Base-by-base conservation (phyloP, 2,329 filamentous ascomycete genomes). In the Phialocephala subalpina region DNA sequence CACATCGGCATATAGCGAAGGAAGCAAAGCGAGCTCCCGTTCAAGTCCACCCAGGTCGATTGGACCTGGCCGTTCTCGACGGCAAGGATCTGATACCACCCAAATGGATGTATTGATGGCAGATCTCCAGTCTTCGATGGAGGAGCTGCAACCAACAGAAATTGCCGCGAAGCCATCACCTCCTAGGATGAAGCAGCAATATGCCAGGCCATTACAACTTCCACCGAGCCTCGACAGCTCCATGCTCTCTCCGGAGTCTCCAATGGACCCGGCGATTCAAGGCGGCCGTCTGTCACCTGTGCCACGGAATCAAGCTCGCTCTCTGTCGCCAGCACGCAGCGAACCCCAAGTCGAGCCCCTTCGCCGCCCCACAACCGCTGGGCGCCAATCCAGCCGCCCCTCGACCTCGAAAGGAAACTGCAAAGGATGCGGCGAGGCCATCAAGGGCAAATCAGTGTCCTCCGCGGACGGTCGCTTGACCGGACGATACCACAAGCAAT, bases 401-500 rank as follows among this genome's bases (percentile, higher is more conserved):
- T 62, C 68, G 7, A 68, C 72, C 16, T 69, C 73, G 22, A 77
- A 77, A 66, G 92, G 93, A 2, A 88, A 87, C 68, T 99, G 96
- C 81, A 92, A 93, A 74, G 92, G 92, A 0, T 99, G 96, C 78
- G 84, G 87, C 3, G 82, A 91, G 55, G 82, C 85, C 7, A 98
- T 99, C 73, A 87, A 88, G 53, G 95, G 94, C 22, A 98, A 97
- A 80, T 97, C 94, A 1, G 90, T 99, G 65, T 97, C 95, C 38
- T 97, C 94, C 16, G 94, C 94, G 0, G 96, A 97, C 73, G 96
- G 96, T 18, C 90, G 94, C 27, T 83, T 99, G 27, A 97, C 93
- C 0, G 96, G 96, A 11, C 90, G 94, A 69, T 99, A 97, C 78
- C 96, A 99, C 83, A 97, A 97, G 78, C 87, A 91, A 4, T 99